phyloP scores from a whole-genome alignment of 768 basidiomycete genomes.

The Rubroboletus pulcherrimus region DNA sequence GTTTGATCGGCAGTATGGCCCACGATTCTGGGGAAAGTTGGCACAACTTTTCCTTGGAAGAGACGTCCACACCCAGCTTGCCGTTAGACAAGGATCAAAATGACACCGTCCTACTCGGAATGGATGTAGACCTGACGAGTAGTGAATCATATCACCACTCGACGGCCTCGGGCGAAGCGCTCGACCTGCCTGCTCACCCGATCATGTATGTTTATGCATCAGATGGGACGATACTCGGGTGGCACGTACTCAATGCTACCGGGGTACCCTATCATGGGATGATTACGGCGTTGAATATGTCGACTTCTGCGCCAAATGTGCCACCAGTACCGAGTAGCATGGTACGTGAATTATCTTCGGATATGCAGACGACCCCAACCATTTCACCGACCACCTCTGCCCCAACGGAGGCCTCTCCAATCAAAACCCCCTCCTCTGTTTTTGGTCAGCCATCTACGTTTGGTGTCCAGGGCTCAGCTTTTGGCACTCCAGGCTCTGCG shows the following conservation, averaged over 20 bases:
- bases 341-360: slow-evolving; percentile 28
- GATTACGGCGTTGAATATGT: slow-evolving; percentile 27
- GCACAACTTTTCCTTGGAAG: slow-evolving; percentile 45
- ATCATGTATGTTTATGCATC: slow-evolving; percentile 73
- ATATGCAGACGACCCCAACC: slow-evolving; percentile 29
- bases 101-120: slow-evolving; percentile 64
- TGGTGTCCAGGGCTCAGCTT: slow-evolving; percentile 18
- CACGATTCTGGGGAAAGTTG: slow-evolving; percentile 35
- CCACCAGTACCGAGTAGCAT: slow-evolving; percentile 18
- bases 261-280: slow-evolving; percentile 55
- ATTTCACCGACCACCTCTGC: slow-evolving; percentile 18
- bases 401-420: slow-evolving; percentile 22
- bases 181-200: slow-evolving; percentile 49
- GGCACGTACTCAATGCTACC: slow-evolving; percentile 61
- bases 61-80: slow-evolving; percentile 51
- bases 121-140: slow-evolving; percentile 65
- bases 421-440: slow-evolving; percentile 29
- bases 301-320: slow-evolving; percentile 1
- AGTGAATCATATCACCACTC: slow-evolving; percentile 35
- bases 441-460: slow-evolving; percentile 35
- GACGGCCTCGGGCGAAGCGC: slow-evolving; percentile 39
- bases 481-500: slow-evolving; percentile 14
- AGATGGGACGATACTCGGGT: slow-evolving; percentile 73
- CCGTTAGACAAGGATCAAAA: slow-evolving; percentile 67
- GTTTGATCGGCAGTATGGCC: slow-evolving; percentile 36